Evolutionary conservation across 2,329 filamentous ascomycete species (phyloP), one percentile per base, ranked within the genome.

Genomic region (Talaromyces sp.): DNA sequence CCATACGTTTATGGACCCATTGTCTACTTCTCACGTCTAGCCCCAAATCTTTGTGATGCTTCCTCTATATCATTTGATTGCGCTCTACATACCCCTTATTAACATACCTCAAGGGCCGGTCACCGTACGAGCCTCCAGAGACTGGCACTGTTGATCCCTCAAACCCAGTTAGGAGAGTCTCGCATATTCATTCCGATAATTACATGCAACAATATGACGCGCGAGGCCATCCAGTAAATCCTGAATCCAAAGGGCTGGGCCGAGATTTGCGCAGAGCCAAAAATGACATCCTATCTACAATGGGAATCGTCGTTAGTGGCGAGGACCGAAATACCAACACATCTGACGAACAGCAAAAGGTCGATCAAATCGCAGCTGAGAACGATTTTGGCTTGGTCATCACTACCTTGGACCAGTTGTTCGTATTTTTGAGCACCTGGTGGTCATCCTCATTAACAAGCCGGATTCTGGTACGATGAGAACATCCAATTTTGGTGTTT

Each of bases 221-320:
- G 45, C 68, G 75, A 49, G 78, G 77, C 3, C 76, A 78, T 65
- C 77, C 78, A 29, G 68, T 74, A 27, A 79, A 80, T 56, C 66
- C 68, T 3, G 68, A 68, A 29, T 77, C 77, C 6, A 74, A 72
- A 53, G 55, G 57, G 11, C 62, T 73, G 24, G 71, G 70, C 9
- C 70, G 71, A 36, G 69, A 72, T 45, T 70, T 79, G 7, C 67
- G 74, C 45, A 72, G 75, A 62, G 77, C 78, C 1, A 78, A 80
- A 55, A 80, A 80, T 67, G 77, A 80, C 55, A 75, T 79, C 29
- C 68, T 80, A 14, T 75, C 75, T 19, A 78, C 75, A 8, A 77
- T 79, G 69, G 77, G 77, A 3, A 74, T 79, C 35, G 75, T 78
- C 35, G 73, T 77, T 54, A 75, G 73, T 48, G 66, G 72, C 51